Conservation (phyloP, 2,329 filamentous ascomycete species). For the Monilinia laxa region DNA sequence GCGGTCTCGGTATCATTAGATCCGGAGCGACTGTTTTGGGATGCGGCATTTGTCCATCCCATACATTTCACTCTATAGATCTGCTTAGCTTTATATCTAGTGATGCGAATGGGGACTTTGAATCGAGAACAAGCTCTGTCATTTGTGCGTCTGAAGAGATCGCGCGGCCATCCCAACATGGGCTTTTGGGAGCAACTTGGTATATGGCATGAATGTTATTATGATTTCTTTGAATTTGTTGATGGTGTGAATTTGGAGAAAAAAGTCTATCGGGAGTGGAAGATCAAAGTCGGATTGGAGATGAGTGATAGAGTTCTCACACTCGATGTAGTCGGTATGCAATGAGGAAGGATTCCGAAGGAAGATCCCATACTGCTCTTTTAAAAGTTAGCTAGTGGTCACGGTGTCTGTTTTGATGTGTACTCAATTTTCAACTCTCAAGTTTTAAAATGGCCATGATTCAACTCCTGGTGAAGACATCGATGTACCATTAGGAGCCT, state of each 20-base stretch:
- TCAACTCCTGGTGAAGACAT: neutral
- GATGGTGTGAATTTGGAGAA: neutral
- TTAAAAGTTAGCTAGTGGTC: neutral
- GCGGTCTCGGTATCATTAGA: conserved; percentile 10
- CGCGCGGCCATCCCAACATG: neutral
- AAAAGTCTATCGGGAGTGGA: conserved; percentile 3
- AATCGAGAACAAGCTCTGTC: neutral
- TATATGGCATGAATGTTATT: conserved; percentile 7
- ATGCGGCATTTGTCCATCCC: neutral
- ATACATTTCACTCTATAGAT: too few species aligned
- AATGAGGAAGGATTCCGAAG: too few species aligned
- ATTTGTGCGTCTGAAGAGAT: neutral
- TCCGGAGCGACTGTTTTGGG: neutral
- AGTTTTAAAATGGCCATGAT: neutral
- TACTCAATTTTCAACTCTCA: neutral
- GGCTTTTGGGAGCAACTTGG: conserved; percentile 5
- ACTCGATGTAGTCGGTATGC: neutral
- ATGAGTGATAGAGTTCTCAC: neutral
- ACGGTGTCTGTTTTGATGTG: neutral
- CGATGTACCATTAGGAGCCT: neutral
- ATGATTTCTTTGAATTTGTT: neutral
- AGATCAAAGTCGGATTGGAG: neutral
- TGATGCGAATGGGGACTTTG: neutral
- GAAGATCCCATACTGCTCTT: neutral
- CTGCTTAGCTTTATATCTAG: neutral